Evolutionary conservation across 768 basidiomycete genomes (phyloP).

Genomic region (Boletus rubropictus): DNA sequence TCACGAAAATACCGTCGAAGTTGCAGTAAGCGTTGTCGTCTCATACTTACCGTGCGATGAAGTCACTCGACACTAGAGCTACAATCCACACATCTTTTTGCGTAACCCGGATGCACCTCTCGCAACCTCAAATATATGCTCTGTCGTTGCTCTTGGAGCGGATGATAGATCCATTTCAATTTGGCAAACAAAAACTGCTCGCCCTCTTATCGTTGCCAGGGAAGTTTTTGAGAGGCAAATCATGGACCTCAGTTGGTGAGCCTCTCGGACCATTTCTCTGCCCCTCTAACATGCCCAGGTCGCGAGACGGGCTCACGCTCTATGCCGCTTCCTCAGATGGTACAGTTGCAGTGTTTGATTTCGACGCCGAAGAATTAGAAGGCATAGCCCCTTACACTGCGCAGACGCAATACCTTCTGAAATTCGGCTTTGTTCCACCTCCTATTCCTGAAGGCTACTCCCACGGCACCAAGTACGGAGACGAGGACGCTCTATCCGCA

Average conservation of each 20-base stretch:
- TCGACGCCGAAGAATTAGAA: conserved; percentile 73
- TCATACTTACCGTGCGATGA: neutral
- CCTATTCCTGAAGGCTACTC: conserved; percentile 69
- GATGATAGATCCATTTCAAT: conserved; percentile 92
- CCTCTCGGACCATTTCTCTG: neutral
- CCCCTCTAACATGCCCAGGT: conserved; percentile 47
- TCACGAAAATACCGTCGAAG: conserved; percentile 95
- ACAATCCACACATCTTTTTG: conserved; percentile 93
- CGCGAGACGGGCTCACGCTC: conserved; percentile 83
- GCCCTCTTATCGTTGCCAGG: conserved; percentile 87
- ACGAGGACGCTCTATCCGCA: conserved; percentile 18
- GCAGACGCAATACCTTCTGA: conserved; percentile 74
- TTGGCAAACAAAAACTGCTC: conserved; percentile 91
- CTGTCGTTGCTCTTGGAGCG: conserved; percentile 88
- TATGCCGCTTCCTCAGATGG: conserved; percentile 97
- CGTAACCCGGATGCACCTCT: conserved; percentile 64
- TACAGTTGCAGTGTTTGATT: conserved; percentile 83
- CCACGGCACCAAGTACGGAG: conserved; percentile 35
- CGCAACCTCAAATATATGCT: conserved; percentile 78
- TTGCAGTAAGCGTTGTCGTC: conserved; percentile 56
- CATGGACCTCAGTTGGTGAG: conserved; percentile 92
- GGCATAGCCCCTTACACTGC: conserved; percentile 70
- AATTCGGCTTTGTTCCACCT: conserved; percentile 69
- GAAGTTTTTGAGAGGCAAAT: conserved; percentile 94
- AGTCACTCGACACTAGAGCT: conserved; percentile 31